These are phyloP conservation scores for Xerocomellus chrysenteron DNA, from an alignment of 768 basidiomycete species.

Conservation along the genomic window DNA sequence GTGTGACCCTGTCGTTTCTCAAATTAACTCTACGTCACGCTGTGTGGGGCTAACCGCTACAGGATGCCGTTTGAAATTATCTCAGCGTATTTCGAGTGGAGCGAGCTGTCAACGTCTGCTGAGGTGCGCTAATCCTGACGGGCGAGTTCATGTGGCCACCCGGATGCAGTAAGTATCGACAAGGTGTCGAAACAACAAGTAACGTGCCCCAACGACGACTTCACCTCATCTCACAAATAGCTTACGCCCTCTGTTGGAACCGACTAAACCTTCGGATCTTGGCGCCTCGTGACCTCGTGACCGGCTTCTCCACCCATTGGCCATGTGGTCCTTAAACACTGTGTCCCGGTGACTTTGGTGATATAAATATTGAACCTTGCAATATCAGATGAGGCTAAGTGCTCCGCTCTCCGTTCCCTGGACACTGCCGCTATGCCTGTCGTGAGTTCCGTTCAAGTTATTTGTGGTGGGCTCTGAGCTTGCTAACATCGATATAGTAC, in stretches of 20 bases:
- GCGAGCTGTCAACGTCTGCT: not conserved
- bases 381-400: not conserved
- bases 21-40: not conserved
- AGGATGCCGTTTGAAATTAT: not conserved
- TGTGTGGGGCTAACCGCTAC: not conserved
- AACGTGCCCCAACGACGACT: not conserved
- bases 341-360: not conserved
- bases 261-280: not conserved
- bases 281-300: conserved; percentile 1
- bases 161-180: too few species aligned
- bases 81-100: not conserved
- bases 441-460: conserved; percentile 14
- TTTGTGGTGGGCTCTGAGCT: not conserved
- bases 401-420: not conserved
- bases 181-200: too few species aligned
- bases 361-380: conserved; percentile 13
- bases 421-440: conserved; percentile 20
- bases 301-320: not conserved
- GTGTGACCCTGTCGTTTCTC: not conserved
- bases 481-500: conserved; percentile 39
- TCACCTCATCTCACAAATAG: not conserved
- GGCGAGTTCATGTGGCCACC: not conserved
- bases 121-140: not conserved
- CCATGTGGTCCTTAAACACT: conserved; percentile 9
- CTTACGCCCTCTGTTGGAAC: not conserved